Base-by-base conservation (phyloP, 768 basidiomycete species). In the Lepiota venenata region DNA sequence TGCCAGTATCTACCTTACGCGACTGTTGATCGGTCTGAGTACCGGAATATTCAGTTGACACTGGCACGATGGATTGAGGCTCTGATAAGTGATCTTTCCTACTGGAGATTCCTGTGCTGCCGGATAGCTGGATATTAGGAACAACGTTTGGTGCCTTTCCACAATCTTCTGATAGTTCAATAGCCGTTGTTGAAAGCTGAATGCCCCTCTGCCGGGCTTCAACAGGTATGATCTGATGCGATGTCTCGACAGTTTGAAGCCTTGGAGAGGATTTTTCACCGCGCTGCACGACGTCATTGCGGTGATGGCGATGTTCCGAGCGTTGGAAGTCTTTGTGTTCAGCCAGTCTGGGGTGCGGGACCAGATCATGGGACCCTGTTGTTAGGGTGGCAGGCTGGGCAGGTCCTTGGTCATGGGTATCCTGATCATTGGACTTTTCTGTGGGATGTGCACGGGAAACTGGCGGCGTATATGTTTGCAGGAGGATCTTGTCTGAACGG, bases 401-500 rank as follows among this genome's bases (percentile, higher is more conserved):
- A 14, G 21, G 14, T 25, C 15, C 18, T 1, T 55, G 29, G 25
- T 10, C 10, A 6, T 21, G 46, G 36, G 35, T 40, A 14, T 54
- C 45, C 45, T 43, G 53, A 20, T 36, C 16, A 47, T 41, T 36
- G 15, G 39, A 55, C 12, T 36, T 55, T 10, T 55, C 47, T 35
- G 29, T 47, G 16, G 25, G 27, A 35, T 48, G 32, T 25, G 47
- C 39, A 21, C 46, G 45, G 5, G 37, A 29, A 14, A 16, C 16
- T 4, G 29, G 32, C 16, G 53, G 46, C 2, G 46, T 42, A 7
- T 21, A 42, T 18, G 32, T 45, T 47, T 55, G 53, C 40, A 48
- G 27, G 4, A 38, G 8, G 18, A 20, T 15, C 3, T 48, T 41
- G n/a, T 38, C 43, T 4, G 18, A 18, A 41, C 18, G 47, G 2